phyloP scores from a whole-genome alignment of 768 basidiomycete genomes.

The Rhizopogon rudus region DNA sequence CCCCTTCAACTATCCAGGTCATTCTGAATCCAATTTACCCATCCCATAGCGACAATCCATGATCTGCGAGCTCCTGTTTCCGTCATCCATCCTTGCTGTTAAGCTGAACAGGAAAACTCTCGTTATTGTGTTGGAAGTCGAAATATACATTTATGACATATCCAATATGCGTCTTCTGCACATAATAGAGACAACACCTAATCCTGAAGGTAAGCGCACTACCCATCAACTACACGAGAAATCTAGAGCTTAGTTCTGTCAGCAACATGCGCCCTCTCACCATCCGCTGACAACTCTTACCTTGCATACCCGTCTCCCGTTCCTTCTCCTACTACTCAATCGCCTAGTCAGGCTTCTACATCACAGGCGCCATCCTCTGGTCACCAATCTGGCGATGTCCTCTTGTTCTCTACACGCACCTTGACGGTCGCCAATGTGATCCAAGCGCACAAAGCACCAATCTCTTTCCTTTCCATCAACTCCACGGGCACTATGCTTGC shows the following conservation, averaged over 20 bases:
- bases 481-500: constrained; percentile 85
- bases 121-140: constrained; percentile 93
- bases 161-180: constrained; percentile 97
- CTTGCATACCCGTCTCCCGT: constrained; percentile 96
- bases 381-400: constrained; percentile 75
- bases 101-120: constrained; percentile 96
- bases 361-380: constrained; percentile 35
- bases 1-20: constrained; percentile 5
- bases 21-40: not conserved
- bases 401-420: constrained; percentile 90
- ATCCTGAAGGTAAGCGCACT: constrained; percentile 73
- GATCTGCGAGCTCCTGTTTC: constrained; percentile 98
- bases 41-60: constrained; percentile 81
- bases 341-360: constrained; percentile 35
- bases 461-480: constrained; percentile 85
- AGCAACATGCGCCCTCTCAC: constrained; percentile 95
- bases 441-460: constrained; percentile 93
- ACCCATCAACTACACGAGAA: constrained; percentile 1
- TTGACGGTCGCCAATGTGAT: constrained; percentile 93
- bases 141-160: constrained; percentile 99
- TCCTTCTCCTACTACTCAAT: constrained; percentile 69
- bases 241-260: constrained; percentile 3
- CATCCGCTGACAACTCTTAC: constrained; percentile 88
- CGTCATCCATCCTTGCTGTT: constrained; percentile 94
- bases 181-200: constrained; percentile 94